Conservation (phyloP, 2,329 filamentous ascomycete species). For the Pezizomycotina sp. region DNA sequence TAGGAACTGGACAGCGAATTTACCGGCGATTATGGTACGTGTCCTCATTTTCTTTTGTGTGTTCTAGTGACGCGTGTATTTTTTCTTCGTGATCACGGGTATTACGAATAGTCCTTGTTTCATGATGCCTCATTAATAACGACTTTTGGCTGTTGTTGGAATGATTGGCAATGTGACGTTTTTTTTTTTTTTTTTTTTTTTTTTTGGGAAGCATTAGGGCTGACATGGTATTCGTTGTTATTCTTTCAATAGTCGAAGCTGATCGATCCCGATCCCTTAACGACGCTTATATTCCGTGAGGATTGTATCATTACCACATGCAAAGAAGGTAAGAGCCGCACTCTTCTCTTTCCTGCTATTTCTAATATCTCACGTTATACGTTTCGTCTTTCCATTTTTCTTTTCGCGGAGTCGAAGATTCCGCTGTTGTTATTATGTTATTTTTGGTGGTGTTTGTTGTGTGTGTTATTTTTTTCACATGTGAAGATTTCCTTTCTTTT, state of each 20-base stretch:
- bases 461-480: too few relatives aligned
- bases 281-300: conserved; percentile 86
- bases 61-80: neutral
- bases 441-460: too few relatives aligned
- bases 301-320: conserved; percentile 86
- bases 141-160: neutral
- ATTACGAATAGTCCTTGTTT: neutral
- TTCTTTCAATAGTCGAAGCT: conserved; percentile 47
- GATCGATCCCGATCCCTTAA: conserved; percentile 71
- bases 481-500: too few relatives aligned
- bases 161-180: conserved; percentile 3
- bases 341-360: too few relatives aligned
- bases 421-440: too few relatives aligned
- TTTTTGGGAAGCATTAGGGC: conserved; percentile 3
- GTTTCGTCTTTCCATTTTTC: too few relatives aligned
- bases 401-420: too few relatives aligned
- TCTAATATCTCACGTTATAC: too few relatives aligned
- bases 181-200: too few relatives aligned
- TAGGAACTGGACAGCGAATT: conserved; percentile 63
- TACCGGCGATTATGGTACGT: conserved; percentile 77
- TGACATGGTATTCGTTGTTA: conserved; percentile 19
- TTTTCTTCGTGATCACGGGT: neutral
- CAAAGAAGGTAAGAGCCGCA: conserved; percentile 69
- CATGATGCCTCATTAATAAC: too few relatives aligned
- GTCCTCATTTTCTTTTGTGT: neutral